Conservation (phyloP, 179 eudicot species). For the Amaranthus tricolor region DNA sequence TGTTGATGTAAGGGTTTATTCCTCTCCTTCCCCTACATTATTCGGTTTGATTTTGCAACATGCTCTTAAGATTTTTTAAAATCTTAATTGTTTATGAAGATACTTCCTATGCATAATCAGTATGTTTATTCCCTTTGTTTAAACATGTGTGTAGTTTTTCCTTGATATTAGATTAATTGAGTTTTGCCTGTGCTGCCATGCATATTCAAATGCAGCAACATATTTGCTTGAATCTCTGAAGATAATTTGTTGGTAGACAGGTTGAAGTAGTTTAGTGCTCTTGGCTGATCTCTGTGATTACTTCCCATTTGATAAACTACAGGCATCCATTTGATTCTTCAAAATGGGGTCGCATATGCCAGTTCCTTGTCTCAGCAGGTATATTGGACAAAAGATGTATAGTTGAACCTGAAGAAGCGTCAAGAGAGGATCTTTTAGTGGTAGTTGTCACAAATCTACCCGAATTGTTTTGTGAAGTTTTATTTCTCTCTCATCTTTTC, state of each 20-base stretch:
- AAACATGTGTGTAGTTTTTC: not conserved
- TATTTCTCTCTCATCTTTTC: not conserved
- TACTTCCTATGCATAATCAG: not conserved
- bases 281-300: not conserved
- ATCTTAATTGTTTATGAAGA: not conserved
- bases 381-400: slow-evolving; percentile 54
- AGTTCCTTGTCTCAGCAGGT: slow-evolving; percentile 58
- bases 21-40: no score
- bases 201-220: not conserved
- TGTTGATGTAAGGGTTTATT: no score
- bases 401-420: slow-evolving; percentile 89
- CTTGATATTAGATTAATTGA: not conserved
- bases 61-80: no score
- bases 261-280: not conserved
- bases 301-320: slow-evolving; percentile 21
- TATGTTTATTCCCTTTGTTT: not conserved
- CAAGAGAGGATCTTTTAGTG: slow-evolving; percentile 87
- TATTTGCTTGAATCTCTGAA: not conserved
- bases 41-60: no score
- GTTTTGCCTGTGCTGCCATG: not conserved
- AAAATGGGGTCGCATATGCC: slow-evolving; percentile 96
- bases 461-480: not conserved
- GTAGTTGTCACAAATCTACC: slow-evolving; percentile 34
- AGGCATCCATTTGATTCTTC: slow-evolving; percentile 99
- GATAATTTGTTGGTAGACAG: not conserved